These are phyloP conservation scores for Telfairia occidentalis DNA, from an alignment of 331 rosid species.

Conservation along the genomic window DNA sequence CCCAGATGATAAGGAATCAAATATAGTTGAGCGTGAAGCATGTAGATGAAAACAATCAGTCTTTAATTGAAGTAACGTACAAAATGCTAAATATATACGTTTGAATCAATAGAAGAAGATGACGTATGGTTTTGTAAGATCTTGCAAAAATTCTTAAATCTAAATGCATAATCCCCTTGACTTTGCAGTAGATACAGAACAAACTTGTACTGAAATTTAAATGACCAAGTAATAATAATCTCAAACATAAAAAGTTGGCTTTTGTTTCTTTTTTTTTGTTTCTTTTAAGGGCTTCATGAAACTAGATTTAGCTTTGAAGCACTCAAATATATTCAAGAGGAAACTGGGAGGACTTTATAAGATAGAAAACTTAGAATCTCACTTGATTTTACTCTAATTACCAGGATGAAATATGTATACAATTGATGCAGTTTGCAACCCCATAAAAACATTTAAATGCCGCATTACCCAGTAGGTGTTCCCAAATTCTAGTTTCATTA, in stretches of 20 bases:
- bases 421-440: not conserved
- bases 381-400: not conserved
- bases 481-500: not conserved
- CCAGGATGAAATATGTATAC: not conserved
- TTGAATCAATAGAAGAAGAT: constrained; percentile 2
- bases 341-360: not conserved
- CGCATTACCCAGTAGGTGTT: not conserved
- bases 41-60: not conserved
- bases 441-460: not conserved
- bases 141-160: not conserved
- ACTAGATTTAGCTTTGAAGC: not conserved
- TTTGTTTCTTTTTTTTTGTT: not conserved
- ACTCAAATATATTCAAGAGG: not conserved
- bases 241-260: not conserved
- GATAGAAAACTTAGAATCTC: not conserved
- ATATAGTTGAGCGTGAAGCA: not conserved
- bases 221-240: not conserved
- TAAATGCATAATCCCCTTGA: not conserved
- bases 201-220: not conserved
- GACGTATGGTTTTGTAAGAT: not conserved
- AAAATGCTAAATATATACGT: not conserved
- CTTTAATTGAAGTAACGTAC: not conserved
- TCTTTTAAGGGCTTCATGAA: not conserved
- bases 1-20: not conserved
- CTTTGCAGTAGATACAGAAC: not conserved